Conservation (phyloP, 768 basidiomycete species). For the Boletus sp. region DNA sequence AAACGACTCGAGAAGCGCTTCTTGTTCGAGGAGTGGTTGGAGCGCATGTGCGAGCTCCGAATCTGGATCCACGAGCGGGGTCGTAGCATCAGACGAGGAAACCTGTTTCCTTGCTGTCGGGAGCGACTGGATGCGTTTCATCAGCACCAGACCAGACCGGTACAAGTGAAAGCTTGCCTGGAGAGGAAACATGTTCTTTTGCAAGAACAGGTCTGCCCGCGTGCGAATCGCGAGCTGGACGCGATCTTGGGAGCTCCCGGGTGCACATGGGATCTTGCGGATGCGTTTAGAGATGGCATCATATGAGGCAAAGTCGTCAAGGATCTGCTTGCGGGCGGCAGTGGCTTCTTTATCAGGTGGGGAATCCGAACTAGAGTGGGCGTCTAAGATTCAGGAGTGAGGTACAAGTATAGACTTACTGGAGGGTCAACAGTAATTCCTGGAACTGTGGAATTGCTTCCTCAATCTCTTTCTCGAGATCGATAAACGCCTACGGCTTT, state of each 20-base stretch:
- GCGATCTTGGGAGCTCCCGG: slow-evolving; percentile 74
- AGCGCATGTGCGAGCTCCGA: slow-evolving; percentile 67
- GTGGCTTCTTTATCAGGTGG: slow-evolving; percentile 67
- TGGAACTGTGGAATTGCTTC: slow-evolving; percentile 84
- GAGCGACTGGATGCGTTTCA: slow-evolving; percentile 33
- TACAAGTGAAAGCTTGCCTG: slow-evolving; percentile 16
- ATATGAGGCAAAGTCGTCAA: slow-evolving; percentile 85
- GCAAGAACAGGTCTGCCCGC: slow-evolving; percentile 75
- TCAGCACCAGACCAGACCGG: neutral
- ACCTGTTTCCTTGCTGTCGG: slow-evolving; percentile 44
- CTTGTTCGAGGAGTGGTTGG: slow-evolving; percentile 92
- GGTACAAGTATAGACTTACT: slow-evolving; percentile 34
- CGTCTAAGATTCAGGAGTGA: slow-evolving; percentile 11
- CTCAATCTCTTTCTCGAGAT: slow-evolving; percentile 87
- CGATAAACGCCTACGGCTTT: slow-evolving; percentile 54
- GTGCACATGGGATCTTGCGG: slow-evolving; percentile 61
- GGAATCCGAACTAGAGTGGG: slow-evolving; percentile 34
- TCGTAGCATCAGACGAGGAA: slow-evolving; percentile 10
- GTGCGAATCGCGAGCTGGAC: slow-evolving; percentile 79
- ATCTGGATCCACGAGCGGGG: slow-evolving; percentile 53
- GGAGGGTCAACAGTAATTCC: slow-evolving; percentile 71
- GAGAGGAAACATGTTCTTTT: slow-evolving; percentile 79
- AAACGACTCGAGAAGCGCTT: slow-evolving; percentile 85
- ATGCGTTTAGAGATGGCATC: slow-evolving; percentile 87
- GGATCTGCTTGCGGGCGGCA: slow-evolving; percentile 70